phyloP scores from a whole-genome alignment of 2,329 filamentous ascomycete species.

The Podosphaera xanthii region DNA sequence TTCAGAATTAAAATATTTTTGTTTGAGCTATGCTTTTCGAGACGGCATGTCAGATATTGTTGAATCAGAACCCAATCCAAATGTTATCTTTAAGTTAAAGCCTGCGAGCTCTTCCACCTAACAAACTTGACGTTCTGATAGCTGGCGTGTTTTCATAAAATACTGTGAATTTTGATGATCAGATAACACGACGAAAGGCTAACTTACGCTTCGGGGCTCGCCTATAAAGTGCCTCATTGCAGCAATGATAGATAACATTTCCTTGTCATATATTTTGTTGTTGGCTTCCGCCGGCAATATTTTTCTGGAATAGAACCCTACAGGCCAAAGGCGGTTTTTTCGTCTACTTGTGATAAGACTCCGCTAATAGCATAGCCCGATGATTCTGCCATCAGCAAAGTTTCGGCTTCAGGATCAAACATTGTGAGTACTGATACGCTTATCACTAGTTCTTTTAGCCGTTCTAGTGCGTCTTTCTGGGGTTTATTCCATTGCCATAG shows the following conservation, averaged over 20 bases:
- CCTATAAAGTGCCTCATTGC: neutral
- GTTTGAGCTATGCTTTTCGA: neutral
- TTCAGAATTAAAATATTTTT: neutral
- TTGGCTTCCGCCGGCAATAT: neutral
- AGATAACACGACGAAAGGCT: neutral
- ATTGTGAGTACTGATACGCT: neutral
- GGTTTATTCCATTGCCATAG: neutral
- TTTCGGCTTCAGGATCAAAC: conserved; percentile 1
- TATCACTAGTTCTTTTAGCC: neutral
- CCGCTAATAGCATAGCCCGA: neutral
- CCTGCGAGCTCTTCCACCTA: neutral
- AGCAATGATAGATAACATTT: neutral
- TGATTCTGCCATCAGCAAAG: neutral
- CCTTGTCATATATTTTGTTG: conserved; percentile 1
- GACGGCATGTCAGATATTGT: neutral
- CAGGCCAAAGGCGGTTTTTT: neutral
- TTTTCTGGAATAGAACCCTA: neutral
- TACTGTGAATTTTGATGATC: neutral
- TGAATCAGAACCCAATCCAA: neutral
- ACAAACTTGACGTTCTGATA: neutral
- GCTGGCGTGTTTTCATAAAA: neutral
- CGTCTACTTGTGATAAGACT: neutral
- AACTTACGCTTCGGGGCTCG: neutral
- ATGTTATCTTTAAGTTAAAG: neutral
- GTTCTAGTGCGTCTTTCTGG: neutral